Evolutionary conservation across 257 asterid species (phyloP).

Genomic region (Ligustrum vulgare): DNA sequence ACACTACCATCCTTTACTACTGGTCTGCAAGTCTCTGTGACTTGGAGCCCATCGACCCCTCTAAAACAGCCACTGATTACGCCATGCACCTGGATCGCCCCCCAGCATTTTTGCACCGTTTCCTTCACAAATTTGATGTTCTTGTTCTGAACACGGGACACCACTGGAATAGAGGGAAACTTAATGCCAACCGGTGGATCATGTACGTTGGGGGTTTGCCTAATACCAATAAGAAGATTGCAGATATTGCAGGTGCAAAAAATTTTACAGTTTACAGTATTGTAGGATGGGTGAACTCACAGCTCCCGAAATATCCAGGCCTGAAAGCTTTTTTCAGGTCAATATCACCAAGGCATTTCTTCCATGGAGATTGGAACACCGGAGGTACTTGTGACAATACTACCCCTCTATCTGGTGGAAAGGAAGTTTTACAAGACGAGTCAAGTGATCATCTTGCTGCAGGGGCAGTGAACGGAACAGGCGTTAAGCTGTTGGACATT

Average conservation of each 20-base stretch:
- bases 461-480: constrained; percentile 67
- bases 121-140: constrained; percentile 55
- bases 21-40: constrained; percentile 96
- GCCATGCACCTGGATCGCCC: constrained; percentile 98
- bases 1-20: constrained; percentile 83
- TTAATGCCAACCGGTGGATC: constrained; percentile 76
- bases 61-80: constrained; percentile 43
- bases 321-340: constrained; percentile 68
- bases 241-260: constrained; percentile 62
- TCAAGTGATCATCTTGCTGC: constrained; percentile 70
- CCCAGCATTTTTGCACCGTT: constrained; percentile 67
- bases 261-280: constrained; percentile 65
- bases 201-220: constrained; percentile 79
- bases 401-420: constrained; percentile 61
- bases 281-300: constrained; percentile 72
- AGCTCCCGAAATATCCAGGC: constrained; percentile 68
- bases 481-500: constrained; percentile 64
- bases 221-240: constrained; percentile 55
- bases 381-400: constrained; percentile 94
- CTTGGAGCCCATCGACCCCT: constrained; percentile 56
- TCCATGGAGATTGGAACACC: constrained; percentile 94
- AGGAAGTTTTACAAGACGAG: constrained; percentile 64
- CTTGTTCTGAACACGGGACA: constrained; percentile 91
- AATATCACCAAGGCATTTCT: constrained; percentile 85
- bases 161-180: constrained; percentile 93